Base-by-base conservation (phyloP, 2,329 filamentous ascomycete species). In the Zymoseptoria brevis region DNA sequence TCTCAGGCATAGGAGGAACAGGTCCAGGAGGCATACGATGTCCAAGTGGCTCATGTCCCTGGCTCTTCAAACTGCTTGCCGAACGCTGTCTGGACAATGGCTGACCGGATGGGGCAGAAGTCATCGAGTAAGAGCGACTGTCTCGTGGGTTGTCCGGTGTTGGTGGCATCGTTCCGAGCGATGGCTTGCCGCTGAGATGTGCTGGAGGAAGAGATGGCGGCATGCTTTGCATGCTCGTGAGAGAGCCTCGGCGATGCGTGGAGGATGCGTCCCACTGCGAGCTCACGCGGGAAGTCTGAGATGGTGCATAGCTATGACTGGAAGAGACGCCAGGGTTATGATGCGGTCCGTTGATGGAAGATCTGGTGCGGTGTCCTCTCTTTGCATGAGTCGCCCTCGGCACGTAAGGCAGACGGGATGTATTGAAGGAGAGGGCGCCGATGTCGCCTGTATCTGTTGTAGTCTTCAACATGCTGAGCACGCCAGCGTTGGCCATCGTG, bases 391-490 rank as follows among this genome's bases (percentile, higher is more conserved):
- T 61, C 50, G 68, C 55, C 57, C 73, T 72, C 41, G 74, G 72
- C 56, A 74, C 67, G 54, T 69, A 70, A 24, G 75, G 72, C 56
- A 77, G 66, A 29, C 74, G 70, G 52, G 71, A 69, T 45, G 69
- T 68, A 62, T 74, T 69, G 66, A 74, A 73, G 5, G 71, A 71
- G 19, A 78, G 67, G 26, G 72, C 68, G 9, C 72, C 75, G 53
- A 80, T 69, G 61, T 79, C 75, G 55, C 77, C 77, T 54, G 78
- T 74, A 65, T 80, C 78, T 1, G 76, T 80, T 8, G 75, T 75
- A 9, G 77, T 80, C 59, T 76, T 75, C 57, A 80, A 75, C 78
- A 80, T 80, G 62, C 75, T 78, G 69, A 77, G 71, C 60, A 80
- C 74, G 49, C 75, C 76, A 24, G 75, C 74, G 58, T 72, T 71